A percentile compares a stretch with the other conserved stretches of the same genome.
These are phyloP conservation scores for Eimeria falciformis DNA, from an alignment of 169 alveolate genomes.

Conservation along the genomic window DNA sequence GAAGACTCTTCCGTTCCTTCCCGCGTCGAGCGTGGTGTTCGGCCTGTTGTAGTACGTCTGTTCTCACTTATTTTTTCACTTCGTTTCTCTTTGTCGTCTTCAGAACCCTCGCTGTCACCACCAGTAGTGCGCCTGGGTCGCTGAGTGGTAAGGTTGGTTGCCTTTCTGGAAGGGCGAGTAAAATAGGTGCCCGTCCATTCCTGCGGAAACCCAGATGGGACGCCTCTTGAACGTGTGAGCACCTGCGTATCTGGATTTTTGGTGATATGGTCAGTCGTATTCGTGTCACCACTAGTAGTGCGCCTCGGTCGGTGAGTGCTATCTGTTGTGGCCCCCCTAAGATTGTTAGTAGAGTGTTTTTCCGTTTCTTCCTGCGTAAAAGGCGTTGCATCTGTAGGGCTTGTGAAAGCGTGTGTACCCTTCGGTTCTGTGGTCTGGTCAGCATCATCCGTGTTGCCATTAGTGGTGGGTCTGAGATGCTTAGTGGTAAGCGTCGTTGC, in stretches of 20 bases:
- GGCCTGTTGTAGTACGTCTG: background rate
- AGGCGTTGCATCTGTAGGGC: too few species aligned
- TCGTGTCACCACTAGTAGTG: too few species aligned
- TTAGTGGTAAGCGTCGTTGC: too few species aligned
- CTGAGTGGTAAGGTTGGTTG: background rate
- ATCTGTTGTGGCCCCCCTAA: too few species aligned
- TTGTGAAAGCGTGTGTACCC: too few species aligned
- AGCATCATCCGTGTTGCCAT: too few species aligned
- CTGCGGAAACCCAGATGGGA: background rate
- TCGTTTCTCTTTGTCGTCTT: background rate
- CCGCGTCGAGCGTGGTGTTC: background rate
- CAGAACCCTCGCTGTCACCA: background rate
- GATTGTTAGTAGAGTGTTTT: too few species aligned
- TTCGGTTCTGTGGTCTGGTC: too few species aligned
- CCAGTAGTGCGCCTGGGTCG: background rate
- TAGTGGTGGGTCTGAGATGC: too few species aligned
- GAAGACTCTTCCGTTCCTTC: background rate
- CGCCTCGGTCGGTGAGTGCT: too few species aligned
- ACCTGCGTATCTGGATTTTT: background rate
- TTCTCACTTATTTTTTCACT: background rate
- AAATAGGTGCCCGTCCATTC: background rate
- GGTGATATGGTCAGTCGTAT: background rate
- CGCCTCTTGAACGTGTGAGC: background rate
- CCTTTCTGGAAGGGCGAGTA: background rate
- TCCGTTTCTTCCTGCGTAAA: too few species aligned